These are phyloP conservation scores for Phytopythium oedochilum DNA, from an alignment of 352 stramenopile genomes.

Conservation along the genomic window DNA sequence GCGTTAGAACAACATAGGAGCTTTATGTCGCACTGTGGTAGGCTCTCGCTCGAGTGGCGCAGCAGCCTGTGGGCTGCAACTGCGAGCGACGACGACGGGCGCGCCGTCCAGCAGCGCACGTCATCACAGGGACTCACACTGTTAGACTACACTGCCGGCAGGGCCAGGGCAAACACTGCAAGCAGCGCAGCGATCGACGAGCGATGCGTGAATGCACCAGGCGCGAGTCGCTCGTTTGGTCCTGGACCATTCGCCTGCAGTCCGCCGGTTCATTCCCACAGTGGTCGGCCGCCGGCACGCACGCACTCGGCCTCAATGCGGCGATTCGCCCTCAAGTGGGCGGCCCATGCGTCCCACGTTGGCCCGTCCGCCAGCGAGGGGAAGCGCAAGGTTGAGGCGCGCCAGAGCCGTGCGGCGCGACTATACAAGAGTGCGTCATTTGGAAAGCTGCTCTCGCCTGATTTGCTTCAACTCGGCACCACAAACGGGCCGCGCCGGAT, in stretches of 20 bases:
- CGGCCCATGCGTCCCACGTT: not conserved
- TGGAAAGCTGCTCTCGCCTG: not conserved
- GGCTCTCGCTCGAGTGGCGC: too few species aligned
- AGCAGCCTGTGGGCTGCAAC: too few species aligned
- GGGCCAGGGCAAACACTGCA: too few species aligned
- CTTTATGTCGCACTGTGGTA: too few species aligned
- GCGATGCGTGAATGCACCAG: too few species aligned
- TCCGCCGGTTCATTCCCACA: too few species aligned
- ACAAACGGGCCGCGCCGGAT: not conserved
- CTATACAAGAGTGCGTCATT: conserved; percentile 2
- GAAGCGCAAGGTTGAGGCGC: conserved; percentile 3
- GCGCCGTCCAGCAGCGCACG: not conserved
- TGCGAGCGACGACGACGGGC: not conserved
- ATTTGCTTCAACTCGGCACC: conserved; percentile 7
- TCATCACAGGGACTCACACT: not conserved
- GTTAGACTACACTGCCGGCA: too few species aligned
- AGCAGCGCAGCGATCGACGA: too few species aligned
- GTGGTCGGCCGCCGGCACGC: too few species aligned
- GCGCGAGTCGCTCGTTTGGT: too few species aligned
- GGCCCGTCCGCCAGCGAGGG: not conserved
- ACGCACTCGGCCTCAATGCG: not conserved
- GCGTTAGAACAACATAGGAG: too few species aligned
- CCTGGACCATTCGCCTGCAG: too few species aligned
- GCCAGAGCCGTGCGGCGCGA: not conserved
- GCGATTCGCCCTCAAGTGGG: not conserved